These are phyloP conservation scores for Hyphodiscus hymeniophilus DNA, from an alignment of 495 filamentous ascomycete genomes.

Conservation along the genomic window DNA sequence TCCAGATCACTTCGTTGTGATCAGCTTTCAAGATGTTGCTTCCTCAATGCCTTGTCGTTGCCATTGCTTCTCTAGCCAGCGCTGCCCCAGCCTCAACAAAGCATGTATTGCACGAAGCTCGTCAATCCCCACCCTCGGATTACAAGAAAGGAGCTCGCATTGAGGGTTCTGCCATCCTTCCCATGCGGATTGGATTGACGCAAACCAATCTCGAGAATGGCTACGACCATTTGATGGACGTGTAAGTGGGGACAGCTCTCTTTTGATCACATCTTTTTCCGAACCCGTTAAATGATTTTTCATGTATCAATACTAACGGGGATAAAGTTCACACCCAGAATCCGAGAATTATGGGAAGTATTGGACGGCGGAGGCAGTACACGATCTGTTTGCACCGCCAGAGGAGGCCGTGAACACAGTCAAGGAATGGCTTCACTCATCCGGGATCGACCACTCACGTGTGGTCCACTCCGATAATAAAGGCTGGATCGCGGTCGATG, in stretches of 20 bases:
- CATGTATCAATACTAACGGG: too few relatives aligned
- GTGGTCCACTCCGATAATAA: conserved; percentile 8
- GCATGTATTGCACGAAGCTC: neutral
- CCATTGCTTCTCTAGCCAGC: neutral
- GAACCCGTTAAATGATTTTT: too few relatives aligned
- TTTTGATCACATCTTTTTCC: neutral
- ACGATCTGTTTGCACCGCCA: conserved; percentile 14
- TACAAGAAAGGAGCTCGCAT: neutral
- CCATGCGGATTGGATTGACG: conserved; percentile 42
- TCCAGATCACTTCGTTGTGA: too few relatives aligned
- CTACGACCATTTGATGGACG: conserved; percentile 43
- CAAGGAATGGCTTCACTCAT: conserved; percentile 10
- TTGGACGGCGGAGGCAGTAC: conserved; percentile 16
- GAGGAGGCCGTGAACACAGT: conserved; percentile 14
- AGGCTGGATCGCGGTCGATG: conserved; percentile 10
- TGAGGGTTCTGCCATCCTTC: conserved; percentile 23
- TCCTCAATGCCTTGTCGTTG: neutral
- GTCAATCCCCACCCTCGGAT: neutral
- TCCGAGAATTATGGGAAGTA: conserved; percentile 16
- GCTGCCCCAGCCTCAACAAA: neutral
- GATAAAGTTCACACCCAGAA: conserved; percentile 11
- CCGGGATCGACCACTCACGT: conserved; percentile 11
- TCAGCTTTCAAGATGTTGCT: neutral
- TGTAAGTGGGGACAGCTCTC: conserved; percentile 25
- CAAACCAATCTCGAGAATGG: conserved; percentile 43